Evolutionary conservation across 2,329 filamentous ascomycete genomes (phyloP).

Genomic region (Mollisiaceae sp.): DNA sequence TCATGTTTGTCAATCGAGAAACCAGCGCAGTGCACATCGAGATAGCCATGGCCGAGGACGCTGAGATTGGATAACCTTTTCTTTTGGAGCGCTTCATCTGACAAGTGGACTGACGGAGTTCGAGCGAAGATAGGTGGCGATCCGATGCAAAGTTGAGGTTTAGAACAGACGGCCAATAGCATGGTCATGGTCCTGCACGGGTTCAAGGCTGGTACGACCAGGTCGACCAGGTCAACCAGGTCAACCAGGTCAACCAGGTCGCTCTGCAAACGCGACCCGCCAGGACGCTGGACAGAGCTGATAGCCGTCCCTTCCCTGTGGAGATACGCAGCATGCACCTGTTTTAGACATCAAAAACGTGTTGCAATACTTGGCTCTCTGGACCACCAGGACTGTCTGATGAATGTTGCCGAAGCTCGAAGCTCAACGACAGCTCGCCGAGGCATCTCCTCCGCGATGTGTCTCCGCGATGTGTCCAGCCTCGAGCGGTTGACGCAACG

Average conservation of each 20-base stretch:
- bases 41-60: neutral
- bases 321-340: no score
- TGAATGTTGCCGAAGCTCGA: no score
- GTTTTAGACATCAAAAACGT: neutral
- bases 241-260: no score
- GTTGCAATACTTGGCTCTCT: neutral
- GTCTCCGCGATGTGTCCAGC: neutral
- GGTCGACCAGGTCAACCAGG: no score
- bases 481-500: neutral
- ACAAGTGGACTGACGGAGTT: neutral
- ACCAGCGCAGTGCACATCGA: neutral
- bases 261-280: no score
- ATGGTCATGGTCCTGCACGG: neutral
- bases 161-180: neutral
- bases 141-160: neutral
- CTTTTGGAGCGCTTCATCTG: slow-evolving; percentile 1
- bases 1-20: slow-evolving; percentile 6
- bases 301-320: no score
- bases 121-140: neutral
- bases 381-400: no score
- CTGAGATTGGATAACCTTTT: neutral
- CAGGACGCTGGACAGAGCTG: no score
- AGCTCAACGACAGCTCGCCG: neutral
- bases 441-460: neutral
- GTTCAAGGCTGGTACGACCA: neutral